Evolutionary conservation across 2,329 filamentous ascomycete species (phyloP).

Genomic region (Claviceps maximensis): DNA sequence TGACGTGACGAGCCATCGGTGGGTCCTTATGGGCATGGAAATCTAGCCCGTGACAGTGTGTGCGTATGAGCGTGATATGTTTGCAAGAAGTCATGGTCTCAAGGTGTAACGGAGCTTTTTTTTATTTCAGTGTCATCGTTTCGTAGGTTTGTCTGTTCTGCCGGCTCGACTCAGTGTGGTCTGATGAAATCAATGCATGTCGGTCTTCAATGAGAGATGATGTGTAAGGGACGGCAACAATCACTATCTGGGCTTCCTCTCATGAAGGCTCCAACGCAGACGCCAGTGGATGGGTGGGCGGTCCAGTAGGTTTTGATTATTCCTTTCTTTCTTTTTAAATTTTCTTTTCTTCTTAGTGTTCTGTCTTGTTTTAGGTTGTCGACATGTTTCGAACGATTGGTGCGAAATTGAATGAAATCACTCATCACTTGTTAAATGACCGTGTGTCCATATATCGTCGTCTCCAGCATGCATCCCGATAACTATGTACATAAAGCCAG

Average conservation of each 20-base stretch:
- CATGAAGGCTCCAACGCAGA: background rate
- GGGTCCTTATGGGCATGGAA: constrained; percentile 85
- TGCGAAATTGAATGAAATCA: no score
- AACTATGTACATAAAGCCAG: no score
- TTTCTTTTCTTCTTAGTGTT: background rate
- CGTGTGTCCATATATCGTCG: no score
- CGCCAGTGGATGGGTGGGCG: background rate
- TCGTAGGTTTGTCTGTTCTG: background rate
- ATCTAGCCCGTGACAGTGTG: constrained; percentile 34
- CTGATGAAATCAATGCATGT: background rate
- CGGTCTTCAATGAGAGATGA: background rate
- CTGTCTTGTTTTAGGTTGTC: background rate
- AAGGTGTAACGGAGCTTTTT: background rate
- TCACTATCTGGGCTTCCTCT: background rate
- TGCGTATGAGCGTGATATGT: background rate
- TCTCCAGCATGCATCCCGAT: no score
- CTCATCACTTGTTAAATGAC: no score
- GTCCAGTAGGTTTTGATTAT: background rate
- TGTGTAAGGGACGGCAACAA: background rate
- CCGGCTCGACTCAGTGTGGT: background rate
- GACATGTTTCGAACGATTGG: background rate
- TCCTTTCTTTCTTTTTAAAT: background rate
- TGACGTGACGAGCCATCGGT: constrained; percentile 59
- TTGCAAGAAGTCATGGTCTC: background rate
- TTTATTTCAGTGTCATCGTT: background rate